Conservation (phyloP, 768 basidiomycete species). For the Boletus subparvulus region DNA sequence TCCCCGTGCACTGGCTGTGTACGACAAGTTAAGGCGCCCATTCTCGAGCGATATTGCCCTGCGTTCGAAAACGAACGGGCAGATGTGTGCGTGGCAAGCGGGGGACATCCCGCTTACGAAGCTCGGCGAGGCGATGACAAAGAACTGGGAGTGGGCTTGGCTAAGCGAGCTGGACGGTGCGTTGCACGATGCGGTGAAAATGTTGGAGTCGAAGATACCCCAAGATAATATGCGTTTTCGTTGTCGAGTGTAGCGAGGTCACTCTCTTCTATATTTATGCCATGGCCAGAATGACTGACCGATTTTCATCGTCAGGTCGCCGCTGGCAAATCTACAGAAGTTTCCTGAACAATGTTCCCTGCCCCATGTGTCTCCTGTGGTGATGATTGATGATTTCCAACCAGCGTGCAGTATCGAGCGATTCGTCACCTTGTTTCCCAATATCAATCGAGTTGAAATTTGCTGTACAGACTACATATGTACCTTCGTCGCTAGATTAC, state of each 20-base stretch:
- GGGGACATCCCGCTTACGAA: conserved; percentile 33
- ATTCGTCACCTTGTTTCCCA: neutral
- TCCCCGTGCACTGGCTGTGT: conserved; percentile 44
- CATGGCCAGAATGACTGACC: too few relatives aligned
- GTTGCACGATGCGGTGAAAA: conserved; percentile 16
- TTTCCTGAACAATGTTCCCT: too few relatives aligned
- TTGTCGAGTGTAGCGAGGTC: neutral
- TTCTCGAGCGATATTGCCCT: conserved; percentile 37
- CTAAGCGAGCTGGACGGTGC: conserved; percentile 21
- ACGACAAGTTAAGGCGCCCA: conserved; percentile 52
- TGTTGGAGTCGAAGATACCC: conserved; percentile 8
- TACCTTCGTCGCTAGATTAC: too few relatives aligned
- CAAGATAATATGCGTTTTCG: neutral
- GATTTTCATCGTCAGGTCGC: neutral
- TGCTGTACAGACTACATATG: neutral
- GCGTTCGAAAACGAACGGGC: conserved; percentile 21
- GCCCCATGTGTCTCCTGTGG: too few relatives aligned
- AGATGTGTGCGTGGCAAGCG: conserved; percentile 16
- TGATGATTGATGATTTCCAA: neutral
- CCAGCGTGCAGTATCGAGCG: neutral
- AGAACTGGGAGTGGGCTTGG: conserved; percentile 59
- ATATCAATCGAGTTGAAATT: neutral
- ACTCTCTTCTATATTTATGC: neutral
- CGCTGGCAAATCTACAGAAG: neutral
- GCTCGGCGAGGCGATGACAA: conserved; percentile 42